Evolutionary conservation across 2,329 filamentous ascomycete species (phyloP).

Genomic region (Colletotrichum sp.): DNA sequence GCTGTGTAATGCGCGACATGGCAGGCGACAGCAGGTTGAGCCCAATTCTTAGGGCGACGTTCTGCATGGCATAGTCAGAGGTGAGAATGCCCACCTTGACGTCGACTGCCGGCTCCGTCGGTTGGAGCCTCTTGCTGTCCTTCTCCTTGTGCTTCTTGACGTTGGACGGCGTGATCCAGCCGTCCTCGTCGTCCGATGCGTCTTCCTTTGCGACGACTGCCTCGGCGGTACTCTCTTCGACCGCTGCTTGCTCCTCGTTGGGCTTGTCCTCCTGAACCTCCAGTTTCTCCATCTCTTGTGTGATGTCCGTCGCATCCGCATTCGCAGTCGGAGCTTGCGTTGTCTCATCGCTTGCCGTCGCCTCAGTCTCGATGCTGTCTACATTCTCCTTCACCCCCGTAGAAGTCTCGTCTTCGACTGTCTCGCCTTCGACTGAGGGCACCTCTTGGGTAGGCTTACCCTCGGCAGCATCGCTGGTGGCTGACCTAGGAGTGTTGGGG

Average conservation of each 20-base stretch:
- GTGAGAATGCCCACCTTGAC: slow-evolving; percentile 93
- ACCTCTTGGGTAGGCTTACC: slow-evolving; percentile 7
- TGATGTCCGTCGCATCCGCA: not conserved
- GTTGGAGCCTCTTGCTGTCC: slow-evolving; percentile 53
- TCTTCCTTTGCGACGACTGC: slow-evolving; percentile 38
- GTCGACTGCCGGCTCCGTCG: slow-evolving; percentile 52
- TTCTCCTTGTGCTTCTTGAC: slow-evolving; percentile 82
- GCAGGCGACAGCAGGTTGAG: slow-evolving; percentile 84
- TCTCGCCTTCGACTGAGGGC: not conserved
- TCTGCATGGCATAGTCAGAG: slow-evolving; percentile 97
- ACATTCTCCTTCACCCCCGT: not conserved
- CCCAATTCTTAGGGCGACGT: slow-evolving; percentile 93
- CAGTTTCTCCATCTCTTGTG: slow-evolving; percentile 18
- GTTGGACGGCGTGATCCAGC: slow-evolving; percentile 95
- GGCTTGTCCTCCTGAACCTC: slow-evolving; percentile 12
- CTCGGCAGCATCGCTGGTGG: slow-evolving; percentile 36
- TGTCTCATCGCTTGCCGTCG: not conserved
- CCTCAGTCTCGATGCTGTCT: not conserved
- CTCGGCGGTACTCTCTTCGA: slow-evolving; percentile 24
- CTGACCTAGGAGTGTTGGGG: slow-evolving; percentile 70
- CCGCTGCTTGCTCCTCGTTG: slow-evolving; percentile 10
- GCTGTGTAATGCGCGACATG: slow-evolving; percentile 79
- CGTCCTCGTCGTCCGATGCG: slow-evolving; percentile 64
- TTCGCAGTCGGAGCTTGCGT: slow-evolving; percentile 3
- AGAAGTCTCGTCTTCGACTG: slow-evolving; percentile 23